Percentiles rank a stretch among this genome's conserved stretches.
phyloP scores from a whole-genome alignment of 83 land plant genomes.

The Picea mariana region DNA sequence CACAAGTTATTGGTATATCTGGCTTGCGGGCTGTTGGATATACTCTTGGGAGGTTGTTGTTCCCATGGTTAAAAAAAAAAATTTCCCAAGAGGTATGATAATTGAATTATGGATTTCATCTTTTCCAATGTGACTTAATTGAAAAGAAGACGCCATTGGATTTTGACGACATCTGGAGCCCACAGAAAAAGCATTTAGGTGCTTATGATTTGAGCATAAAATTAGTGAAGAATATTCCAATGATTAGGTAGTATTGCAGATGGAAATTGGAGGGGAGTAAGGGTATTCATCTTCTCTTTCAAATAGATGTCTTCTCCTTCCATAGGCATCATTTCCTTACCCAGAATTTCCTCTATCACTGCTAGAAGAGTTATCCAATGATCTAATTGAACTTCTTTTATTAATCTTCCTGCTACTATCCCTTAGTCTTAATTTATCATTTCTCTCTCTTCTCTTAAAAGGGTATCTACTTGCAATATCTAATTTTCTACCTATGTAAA shows the following conservation, averaged over 20 bases:
- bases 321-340: neutral
- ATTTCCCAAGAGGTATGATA: too few species aligned
- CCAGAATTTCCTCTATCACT: neutral
- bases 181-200: neutral
- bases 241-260: neutral
- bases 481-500: conserved; percentile 1
- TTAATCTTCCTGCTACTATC: conserved; percentile 17
- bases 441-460: conserved; percentile 18
- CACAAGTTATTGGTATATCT: too few species aligned
- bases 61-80: too few species aligned
- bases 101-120: neutral
- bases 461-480: conserved; percentile 16
- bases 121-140: neutral
- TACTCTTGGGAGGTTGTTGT: too few species aligned
- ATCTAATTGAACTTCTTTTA: neutral
- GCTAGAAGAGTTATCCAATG: neutral
- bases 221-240: neutral
- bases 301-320: neutral
- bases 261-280: neutral
- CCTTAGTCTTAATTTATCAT: conserved; percentile 13
- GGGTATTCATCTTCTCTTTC: neutral
- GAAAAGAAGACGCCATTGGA: neutral
- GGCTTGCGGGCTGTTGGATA: too few species aligned
- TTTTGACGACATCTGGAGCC: neutral
- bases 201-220: neutral